Conservation (phyloP, 305 asterid species). For the Fraxinus sp. region DNA sequence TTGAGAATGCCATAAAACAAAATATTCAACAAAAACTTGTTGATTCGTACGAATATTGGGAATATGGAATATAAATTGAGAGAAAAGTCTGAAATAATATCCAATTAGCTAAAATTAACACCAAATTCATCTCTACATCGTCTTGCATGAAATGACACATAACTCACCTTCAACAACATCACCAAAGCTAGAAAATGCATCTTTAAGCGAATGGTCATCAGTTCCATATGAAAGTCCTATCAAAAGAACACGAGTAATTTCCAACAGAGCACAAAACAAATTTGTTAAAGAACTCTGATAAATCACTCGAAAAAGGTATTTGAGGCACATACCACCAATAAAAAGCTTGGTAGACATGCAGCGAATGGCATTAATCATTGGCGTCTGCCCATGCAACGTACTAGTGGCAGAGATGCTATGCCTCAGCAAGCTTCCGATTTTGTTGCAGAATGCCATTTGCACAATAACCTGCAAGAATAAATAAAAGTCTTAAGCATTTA, state of each 20-base stretch:
- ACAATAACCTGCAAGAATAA: constrained; percentile 16
- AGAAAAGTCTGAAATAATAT: background rate
- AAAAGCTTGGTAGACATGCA: constrained; percentile 50
- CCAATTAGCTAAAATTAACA: background rate
- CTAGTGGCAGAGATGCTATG: constrained; percentile 24
- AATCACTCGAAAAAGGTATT: too few relatives aligned
- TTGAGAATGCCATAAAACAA: background rate
- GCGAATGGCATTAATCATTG: constrained; percentile 41
- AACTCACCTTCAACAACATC: constrained; percentile 50
- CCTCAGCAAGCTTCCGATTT: constrained; percentile 37
- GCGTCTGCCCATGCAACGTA: constrained; percentile 25
- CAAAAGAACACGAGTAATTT: background rate
- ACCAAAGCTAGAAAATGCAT: constrained; percentile 51
- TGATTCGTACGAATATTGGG: background rate
- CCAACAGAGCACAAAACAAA: background rate
- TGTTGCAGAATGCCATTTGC: constrained; percentile 51
- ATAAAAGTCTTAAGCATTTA: background rate
- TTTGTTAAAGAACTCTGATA: background rate
- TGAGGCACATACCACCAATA: constrained; percentile 38
- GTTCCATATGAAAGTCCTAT: constrained; percentile 52
- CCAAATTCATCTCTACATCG: background rate
- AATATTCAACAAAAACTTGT: background rate
- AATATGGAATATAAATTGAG: background rate
- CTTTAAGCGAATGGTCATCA: constrained; percentile 34
- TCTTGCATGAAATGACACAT: background rate